A percentile compares a stretch with the other conserved stretches of the same genome.
phyloP scores from a whole-genome alignment of 2,329 filamentous ascomycete species.

The Sporothrix inflata region DNA sequence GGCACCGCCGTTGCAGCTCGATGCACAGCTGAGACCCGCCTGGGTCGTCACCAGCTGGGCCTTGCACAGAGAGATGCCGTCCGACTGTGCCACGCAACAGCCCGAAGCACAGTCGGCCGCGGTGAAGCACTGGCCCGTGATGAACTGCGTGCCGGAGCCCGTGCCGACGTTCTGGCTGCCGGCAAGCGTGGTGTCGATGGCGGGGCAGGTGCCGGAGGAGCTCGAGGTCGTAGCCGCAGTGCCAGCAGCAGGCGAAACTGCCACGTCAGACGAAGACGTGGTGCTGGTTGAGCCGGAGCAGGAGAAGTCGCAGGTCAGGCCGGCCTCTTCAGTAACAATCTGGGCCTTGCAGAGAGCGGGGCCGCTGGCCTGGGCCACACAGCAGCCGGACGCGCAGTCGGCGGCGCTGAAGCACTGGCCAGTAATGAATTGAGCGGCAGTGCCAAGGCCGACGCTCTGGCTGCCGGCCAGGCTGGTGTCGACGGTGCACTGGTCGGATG shows the following conservation, averaged over 20 bases:
- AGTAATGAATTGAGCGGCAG: conserved; percentile 39
- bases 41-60: conserved; percentile 28
- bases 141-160: conserved; percentile 38
- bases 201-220: conserved; percentile 27
- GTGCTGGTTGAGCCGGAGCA: conserved; percentile 23
- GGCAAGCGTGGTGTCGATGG: conserved; percentile 40
- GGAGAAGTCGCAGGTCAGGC: conserved; percentile 31
- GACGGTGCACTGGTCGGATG: conserved; percentile 32
- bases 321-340: conserved; percentile 29
- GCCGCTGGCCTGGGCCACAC: conserved; percentile 35
- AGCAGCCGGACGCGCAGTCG: conserved; percentile 41
- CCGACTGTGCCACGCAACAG: conserved; percentile 37
- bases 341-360: conserved; percentile 32
- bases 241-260: not conserved
- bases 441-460: conserved; percentile 38
- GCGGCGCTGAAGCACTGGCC: conserved; percentile 38
- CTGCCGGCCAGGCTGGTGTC: conserved; percentile 43
- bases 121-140: conserved; percentile 39
- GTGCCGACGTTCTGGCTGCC: conserved; percentile 41
- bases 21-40: conserved; percentile 32
- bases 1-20: conserved; percentile 23
- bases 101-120: conserved; percentile 39
- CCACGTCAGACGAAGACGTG: not conserved
- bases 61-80: conserved; percentile 32
- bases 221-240: not conserved